Evolutionary conservation across 1,284 basidiomycete species (phyloP).

Genomic region (Fomitiporia mediterranea): DNA sequence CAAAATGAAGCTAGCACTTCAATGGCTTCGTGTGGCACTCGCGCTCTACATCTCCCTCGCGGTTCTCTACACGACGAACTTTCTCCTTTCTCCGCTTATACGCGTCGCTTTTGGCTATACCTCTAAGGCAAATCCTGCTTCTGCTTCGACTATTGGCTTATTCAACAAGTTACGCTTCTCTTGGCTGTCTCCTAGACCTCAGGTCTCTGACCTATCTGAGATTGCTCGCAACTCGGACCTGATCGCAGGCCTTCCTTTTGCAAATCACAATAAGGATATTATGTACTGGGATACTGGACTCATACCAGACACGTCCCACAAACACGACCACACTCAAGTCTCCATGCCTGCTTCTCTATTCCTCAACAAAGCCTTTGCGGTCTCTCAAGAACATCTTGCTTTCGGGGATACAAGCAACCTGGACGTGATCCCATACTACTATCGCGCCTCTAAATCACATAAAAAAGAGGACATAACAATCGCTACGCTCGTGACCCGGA

Average conservation of each 20-base stretch:
- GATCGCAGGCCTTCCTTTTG: background rate
- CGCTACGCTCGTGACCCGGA: constrained; percentile 77
- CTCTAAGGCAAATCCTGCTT: constrained; percentile 16
- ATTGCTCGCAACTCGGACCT: background rate
- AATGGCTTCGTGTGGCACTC: constrained; percentile 19
- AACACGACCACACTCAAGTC: background rate
- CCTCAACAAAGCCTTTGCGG: constrained; percentile 18
- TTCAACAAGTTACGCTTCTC: background rate
- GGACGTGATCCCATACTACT: constrained; percentile 76
- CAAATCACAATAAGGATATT: constrained; percentile 8
- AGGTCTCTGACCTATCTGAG: background rate
- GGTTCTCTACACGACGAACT: constrained; percentile 37
- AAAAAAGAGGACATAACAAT: constrained; percentile 71
- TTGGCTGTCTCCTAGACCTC: background rate
- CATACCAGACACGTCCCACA: background rate
- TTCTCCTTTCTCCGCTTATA: constrained; percentile 13
- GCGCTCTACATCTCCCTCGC: constrained; percentile 33
- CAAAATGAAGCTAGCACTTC: background rate
- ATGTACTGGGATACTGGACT: constrained; percentile 12
- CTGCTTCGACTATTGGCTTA: background rate
- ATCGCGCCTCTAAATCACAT: constrained; percentile 50
- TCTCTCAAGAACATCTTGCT: constrained; percentile 18
- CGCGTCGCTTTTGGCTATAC: constrained; percentile 27
- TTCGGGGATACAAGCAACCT: constrained; percentile 39
- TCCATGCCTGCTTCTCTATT: constrained; percentile 16